Percentiles rank a stretch among this genome's conserved stretches.
Evolutionary conservation across 441 rosid genomes (phyloP).

Genomic region (Isatis lusitanica): DNA sequence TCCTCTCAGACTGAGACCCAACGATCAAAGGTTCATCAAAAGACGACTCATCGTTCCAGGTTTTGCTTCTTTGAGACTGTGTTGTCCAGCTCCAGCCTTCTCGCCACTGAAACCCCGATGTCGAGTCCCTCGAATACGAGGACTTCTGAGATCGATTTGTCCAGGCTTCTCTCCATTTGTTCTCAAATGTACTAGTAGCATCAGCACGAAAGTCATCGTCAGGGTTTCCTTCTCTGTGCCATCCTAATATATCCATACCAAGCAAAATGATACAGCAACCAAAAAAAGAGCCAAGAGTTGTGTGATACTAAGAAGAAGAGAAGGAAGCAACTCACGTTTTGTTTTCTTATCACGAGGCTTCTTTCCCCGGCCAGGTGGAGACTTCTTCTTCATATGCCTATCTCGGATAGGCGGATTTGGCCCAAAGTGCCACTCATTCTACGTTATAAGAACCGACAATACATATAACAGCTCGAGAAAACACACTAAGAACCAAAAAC

Average conservation of each 20-base stretch:
- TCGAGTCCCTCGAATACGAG: slow-evolving; percentile 4
- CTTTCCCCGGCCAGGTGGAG: slow-evolving; percentile 35
- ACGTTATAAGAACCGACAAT: background rate
- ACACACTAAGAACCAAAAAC: background rate
- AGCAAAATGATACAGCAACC: background rate
- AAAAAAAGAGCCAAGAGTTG: background rate
- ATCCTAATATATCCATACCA: slow-evolving; percentile 20
- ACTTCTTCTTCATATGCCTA: slow-evolving; percentile 33
- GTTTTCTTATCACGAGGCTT: slow-evolving; percentile 39
- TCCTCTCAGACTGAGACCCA: slow-evolving; percentile 31
- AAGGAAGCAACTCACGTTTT: slow-evolving; percentile 22
- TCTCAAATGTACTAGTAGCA: slow-evolving; percentile 12
- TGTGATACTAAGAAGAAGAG: background rate
- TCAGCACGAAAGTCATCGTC: slow-evolving; percentile 17
- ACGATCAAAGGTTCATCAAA: slow-evolving; percentile 17
- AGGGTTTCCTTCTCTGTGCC: slow-evolving; percentile 32
- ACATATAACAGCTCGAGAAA: background rate
- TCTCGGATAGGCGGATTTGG: slow-evolving; percentile 27
- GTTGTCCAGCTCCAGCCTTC: slow-evolving; percentile 42
- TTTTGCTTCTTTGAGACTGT: slow-evolving; percentile 28
- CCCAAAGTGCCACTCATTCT: slow-evolving; percentile 37
- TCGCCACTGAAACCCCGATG: slow-evolving; percentile 26
- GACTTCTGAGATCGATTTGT: slow-evolving; percentile 11
- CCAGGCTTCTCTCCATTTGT: slow-evolving; percentile 17
- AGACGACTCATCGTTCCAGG: slow-evolving; percentile 18